These are phyloP conservation scores for Collybia nuda DNA, from an alignment of 768 basidiomycete genomes.

Conservation along the genomic window DNA sequence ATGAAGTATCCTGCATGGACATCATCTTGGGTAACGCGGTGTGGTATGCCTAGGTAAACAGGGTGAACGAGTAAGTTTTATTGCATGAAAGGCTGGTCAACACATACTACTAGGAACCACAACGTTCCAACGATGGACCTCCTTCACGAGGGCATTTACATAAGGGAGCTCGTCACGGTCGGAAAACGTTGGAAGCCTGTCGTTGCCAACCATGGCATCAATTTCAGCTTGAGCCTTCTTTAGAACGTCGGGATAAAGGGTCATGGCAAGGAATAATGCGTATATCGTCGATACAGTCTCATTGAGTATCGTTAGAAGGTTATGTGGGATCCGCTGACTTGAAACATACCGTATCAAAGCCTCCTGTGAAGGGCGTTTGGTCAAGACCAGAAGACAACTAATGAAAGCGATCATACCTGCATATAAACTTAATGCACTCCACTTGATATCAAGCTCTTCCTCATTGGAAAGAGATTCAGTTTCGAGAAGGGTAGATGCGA, in stretches of 20 bases:
- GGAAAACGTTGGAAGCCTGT: constrained; percentile 56
- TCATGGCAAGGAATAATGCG: constrained; percentile 60
- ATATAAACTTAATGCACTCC: constrained; percentile 55
- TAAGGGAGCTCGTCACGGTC: constrained; percentile 60
- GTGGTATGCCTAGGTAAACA: constrained; percentile 40
- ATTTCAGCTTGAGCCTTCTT: constrained; percentile 62
- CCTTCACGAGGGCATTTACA: constrained; percentile 55
- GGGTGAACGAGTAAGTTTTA: constrained; percentile 10
- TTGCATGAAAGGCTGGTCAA: neutral
- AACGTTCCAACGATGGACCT: constrained; percentile 51
- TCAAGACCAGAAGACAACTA: neutral
- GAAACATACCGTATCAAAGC: constrained; percentile 49
- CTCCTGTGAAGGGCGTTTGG: constrained; percentile 31
- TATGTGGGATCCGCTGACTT: neutral
- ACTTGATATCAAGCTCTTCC: constrained; percentile 62
- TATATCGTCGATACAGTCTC: constrained; percentile 62
- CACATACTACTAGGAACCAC: constrained; percentile 38
- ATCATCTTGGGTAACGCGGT: constrained; percentile 54
- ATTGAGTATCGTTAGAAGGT: neutral
- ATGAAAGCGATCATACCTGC: constrained; percentile 29
- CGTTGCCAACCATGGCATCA: constrained; percentile 53
- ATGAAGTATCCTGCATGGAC: constrained; percentile 58
- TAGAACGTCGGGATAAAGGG: constrained; percentile 50
- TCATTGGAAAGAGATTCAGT: constrained; percentile 44
- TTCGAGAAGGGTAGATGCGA: constrained; percentile 55